Conservation (phyloP, 163 green algal species). For the Coccomyxa subellipsoidea region DNA sequence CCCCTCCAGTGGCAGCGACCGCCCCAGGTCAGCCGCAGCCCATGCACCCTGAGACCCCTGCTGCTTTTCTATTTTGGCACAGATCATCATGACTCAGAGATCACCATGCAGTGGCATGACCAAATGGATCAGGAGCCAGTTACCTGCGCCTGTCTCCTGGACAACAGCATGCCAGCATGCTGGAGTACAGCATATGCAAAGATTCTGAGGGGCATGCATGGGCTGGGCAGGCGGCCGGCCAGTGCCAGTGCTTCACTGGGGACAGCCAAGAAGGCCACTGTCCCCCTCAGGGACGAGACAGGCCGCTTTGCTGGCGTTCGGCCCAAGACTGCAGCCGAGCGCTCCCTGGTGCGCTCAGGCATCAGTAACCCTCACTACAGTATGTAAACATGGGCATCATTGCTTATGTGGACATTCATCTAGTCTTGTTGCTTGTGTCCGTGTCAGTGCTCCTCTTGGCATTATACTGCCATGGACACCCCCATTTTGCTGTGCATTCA, state of each 20-base stretch:
- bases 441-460: too few relatives aligned
- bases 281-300: slow-evolving; percentile 29
- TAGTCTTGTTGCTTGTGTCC: not conserved
- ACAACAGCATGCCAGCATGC: too few relatives aligned
- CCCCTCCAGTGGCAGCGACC: not conserved
- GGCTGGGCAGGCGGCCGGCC: not conserved
- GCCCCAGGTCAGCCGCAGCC: not conserved
- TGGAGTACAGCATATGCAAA: too few relatives aligned
- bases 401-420: not conserved
- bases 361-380: too few relatives aligned
- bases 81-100: not conserved
- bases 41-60: too few relatives aligned
- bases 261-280: slow-evolving; percentile 1
- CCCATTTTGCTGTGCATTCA: not conserved
- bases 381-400: not conserved
- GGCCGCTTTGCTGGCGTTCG: slow-evolving; percentile 30
- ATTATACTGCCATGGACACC: too few relatives aligned
- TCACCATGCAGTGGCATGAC: not conserved
- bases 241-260: not conserved
- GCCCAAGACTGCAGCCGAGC: slow-evolving; percentile 27
- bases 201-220: not conserved
- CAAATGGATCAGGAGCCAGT: too few relatives aligned
- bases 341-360: slow-evolving; percentile 5
- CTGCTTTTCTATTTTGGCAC: not conserved
- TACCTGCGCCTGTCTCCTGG: too few relatives aligned